Evolutionary conservation across 192 early-diverging fungal species (phyloP).

Genomic region (Coemansia pectinata): DNA sequence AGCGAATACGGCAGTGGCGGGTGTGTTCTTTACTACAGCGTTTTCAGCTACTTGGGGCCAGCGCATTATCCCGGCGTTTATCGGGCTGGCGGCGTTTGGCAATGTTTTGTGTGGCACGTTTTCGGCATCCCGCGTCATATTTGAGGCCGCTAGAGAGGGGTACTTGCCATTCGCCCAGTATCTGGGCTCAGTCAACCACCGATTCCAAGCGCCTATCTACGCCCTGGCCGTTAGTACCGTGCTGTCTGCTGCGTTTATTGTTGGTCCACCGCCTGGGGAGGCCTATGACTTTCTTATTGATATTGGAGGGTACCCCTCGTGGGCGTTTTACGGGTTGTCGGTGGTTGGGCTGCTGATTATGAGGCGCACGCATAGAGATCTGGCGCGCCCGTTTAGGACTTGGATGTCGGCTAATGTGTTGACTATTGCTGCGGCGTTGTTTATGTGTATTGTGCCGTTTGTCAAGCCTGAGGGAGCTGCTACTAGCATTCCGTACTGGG

Average conservation of each 20-base stretch:
- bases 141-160: slow-evolving; percentile 59
- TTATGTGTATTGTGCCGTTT: slow-evolving; percentile 46
- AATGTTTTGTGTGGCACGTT: slow-evolving; percentile 49
- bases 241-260: slow-evolving; percentile 40
- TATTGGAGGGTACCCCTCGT: slow-evolving; percentile 56
- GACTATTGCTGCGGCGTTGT: slow-evolving; percentile 25
- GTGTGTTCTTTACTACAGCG: slow-evolving; percentile 51
- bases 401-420: slow-evolving; percentile 38
- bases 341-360: slow-evolving; percentile 58
- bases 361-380: slow-evolving; percentile 34
- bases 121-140: slow-evolving; percentile 51
- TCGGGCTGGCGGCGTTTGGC: slow-evolving; percentile 53
- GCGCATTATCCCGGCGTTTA: slow-evolving; percentile 54
- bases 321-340: slow-evolving; percentile 58
- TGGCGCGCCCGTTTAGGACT: slow-evolving; percentile 51
- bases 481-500: slow-evolving; percentile 44
- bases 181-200: slow-evolving; percentile 42
- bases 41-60: slow-evolving; percentile 52
- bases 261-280: slow-evolving; percentile 52
- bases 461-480: slow-evolving; percentile 13
- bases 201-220: slow-evolving; percentile 37
- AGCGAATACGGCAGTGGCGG: slow-evolving; percentile 50
- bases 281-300: slow-evolving; percentile 60
- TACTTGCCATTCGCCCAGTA: slow-evolving; percentile 49
- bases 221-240: slow-evolving; percentile 21